Evolutionary conservation across 768 basidiomycete genomes (phyloP), one percentile per base, ranked within the genome.

Genomic region (Termitomyces sp.): DNA sequence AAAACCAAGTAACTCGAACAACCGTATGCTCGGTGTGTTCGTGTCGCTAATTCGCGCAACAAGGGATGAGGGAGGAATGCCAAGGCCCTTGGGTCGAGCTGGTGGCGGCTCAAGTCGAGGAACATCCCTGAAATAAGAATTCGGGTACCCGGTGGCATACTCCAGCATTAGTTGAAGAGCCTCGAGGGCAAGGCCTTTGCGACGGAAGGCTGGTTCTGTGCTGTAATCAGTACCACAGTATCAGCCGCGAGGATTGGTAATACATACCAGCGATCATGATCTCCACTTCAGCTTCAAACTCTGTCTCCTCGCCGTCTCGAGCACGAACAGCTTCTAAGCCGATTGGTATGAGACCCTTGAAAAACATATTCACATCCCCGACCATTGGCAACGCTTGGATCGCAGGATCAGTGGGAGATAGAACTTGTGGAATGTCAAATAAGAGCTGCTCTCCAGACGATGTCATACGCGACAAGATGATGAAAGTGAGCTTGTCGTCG

Each of bases 301-400:
- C 75, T 6, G 72, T 70, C 1, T 68, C 66, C 3, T 72, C 71
- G 1, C 65, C 66, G 2, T 63, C 70, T 27, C 72, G 72, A 14
- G 30, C 53, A 19, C 56, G 52, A 10, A 61, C 61, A 25, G 35
- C 50, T 56, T 10, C 45, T 34, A 53, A 48, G 19, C 10, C 14
- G 30, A n/a, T 46, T 34, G 67, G 65, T 21, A 69, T 68, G 17
- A 67, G 61, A 45, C 85, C 84, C 45, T 88, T 87, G 42, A 96
- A 71, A 68, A 97, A 97, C 27, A 97, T 71, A 68, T 97, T 97
- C 35, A 94, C 93, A 67, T 98, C 95, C 32, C 95, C 95, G 19
- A 95, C 73, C 93, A 96, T 94, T 10, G 78, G 80, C 17, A 77
- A 68, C 0, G 63, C 39, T 11, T 50, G 39, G 3, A 81, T 58